Evolutionary conservation across 1,284 basidiomycete genomes (phyloP).

Genomic region (Melampsora abietis-canadensis): DNA sequence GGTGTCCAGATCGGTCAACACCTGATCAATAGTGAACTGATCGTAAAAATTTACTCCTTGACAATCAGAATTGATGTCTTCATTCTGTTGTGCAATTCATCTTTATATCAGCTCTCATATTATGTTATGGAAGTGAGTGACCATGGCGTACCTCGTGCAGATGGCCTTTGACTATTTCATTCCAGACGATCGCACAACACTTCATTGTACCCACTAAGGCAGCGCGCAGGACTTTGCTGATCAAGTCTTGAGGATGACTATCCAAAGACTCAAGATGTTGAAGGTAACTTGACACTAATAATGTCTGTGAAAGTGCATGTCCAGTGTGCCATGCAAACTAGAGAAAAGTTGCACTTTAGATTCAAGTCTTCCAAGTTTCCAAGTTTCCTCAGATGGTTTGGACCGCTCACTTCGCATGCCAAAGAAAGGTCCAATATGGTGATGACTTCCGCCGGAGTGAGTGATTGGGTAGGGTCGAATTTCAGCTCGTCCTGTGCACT

Average conservation of each 20-base stretch:
- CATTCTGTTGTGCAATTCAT: conserved; percentile 22
- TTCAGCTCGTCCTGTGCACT: conserved; percentile 48
- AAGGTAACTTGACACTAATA: conserved; percentile 75
- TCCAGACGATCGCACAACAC: conserved; percentile 75
- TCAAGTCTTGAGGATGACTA: conserved; percentile 59
- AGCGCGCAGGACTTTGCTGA: conserved; percentile 68
- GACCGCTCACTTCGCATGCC: conserved; percentile 71
- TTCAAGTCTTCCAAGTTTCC: not conserved
- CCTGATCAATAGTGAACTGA: conserved; percentile 23
- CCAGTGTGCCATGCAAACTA: conserved; percentile 85
- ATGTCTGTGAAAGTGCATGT: conserved; percentile 75
- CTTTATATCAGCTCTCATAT: not conserved
- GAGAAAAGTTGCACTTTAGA: conserved; percentile 13
- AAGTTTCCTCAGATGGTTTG: not conserved
- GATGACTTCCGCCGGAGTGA: conserved; percentile 72
- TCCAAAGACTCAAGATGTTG: conserved; percentile 60
- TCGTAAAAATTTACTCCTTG: conserved; percentile 27
- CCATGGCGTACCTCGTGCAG: conserved; percentile 67
- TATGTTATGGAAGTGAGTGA: conserved; percentile 42
- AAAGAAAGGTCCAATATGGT: conserved; percentile 80
- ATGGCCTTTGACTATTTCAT: conserved; percentile 69
- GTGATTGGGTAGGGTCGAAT: conserved; percentile 66
- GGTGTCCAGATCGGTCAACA: conserved; percentile 23
- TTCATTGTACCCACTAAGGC: conserved; percentile 73
- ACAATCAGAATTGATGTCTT: conserved; percentile 27